phyloP scores from a whole-genome alignment of 2,329 filamentous ascomycete species.

The Fusarium multiceps region DNA sequence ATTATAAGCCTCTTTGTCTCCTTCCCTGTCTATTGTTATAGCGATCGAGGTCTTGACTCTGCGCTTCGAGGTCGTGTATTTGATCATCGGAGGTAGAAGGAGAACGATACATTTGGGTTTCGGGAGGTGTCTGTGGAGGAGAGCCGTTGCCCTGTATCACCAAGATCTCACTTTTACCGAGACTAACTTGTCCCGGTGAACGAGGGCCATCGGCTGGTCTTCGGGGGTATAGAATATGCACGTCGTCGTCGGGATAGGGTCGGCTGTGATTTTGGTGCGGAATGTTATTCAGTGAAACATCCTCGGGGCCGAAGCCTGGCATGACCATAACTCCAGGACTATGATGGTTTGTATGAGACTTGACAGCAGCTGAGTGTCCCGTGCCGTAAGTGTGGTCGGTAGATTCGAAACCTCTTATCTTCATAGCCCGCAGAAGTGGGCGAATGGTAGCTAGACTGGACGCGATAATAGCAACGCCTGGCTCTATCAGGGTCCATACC shows the following conservation, averaged over 20 bases:
- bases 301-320: conserved; percentile 49
- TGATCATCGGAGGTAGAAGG: conserved; percentile 44
- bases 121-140: conserved; percentile 34
- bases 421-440: conserved; percentile 62
- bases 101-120: conserved; percentile 36
- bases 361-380: conserved; percentile 43
- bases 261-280: conserved; percentile 23
- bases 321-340: conserved; percentile 28
- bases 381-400: conserved; percentile 52
- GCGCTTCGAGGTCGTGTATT: conserved; percentile 49
- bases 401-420: conserved; percentile 59
- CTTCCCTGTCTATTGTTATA: conserved; percentile 18
- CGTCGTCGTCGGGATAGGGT: conserved; percentile 13
- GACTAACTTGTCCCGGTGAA: conserved; percentile 34
- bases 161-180: conserved; percentile 52
- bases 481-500: conserved; percentile 68
- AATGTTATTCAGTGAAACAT: conserved; percentile 52
- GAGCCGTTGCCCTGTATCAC: conserved; percentile 50
- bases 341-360: conserved; percentile 40
- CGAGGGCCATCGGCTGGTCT: conserved; percentile 26
- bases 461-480: conserved; percentile 65
- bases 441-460: conserved; percentile 66
- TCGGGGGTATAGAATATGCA: conserved; percentile 36
- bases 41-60: conserved; percentile 45
- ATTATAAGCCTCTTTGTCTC: conserved; percentile 16